Evolutionary conservation across 805 yeast species (phyloP), one percentile per base, ranked within the genome.

Genomic region (Monosporozyma siamensis): DNA sequence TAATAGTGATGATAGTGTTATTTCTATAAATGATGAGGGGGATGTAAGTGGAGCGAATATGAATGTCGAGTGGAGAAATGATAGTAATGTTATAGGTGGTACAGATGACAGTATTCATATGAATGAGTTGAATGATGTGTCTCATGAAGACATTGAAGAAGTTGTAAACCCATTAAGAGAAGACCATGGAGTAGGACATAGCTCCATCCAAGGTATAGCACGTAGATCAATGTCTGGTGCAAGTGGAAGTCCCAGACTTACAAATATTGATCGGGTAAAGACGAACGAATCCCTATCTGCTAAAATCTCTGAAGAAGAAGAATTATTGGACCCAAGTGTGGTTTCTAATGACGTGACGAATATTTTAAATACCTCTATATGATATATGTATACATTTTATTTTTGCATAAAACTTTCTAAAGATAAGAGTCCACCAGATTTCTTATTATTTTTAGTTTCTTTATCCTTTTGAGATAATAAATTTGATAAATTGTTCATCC

Each of bases 401-500:
- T 44, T 45, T 40, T 59, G 64, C 74, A 75, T 67, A 49, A 75
- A 74, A 42, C 72, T 77, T 61, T 70, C 71, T 30, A 77, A 58
- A 49, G 71, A 70, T 22, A 77, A 57, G 1, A 72, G 52, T 26
- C 34, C 23, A 10, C 15, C 18, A 17, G 18, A 12, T 10, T 17
- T 27, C 9, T 21, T 34, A 21, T 15, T 34, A 21, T 55, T 53
- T 27, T 52, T 55, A 27, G 53, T 59, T 22, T 61, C 65, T 35
- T 63, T 61, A 45, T 67, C 69, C 55, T 70, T 74, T 41, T 63
- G 60, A 26, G 62, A 60, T 29, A 76, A 54, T 46, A 75, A 50
- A 43, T 58, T 66, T 3, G 68, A 57, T 21, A 75, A 56, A 15
- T 69, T 65, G 44, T 65, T 70, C 52, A 63, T 63, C 53, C 71